A percentile compares a stretch with the other conserved stretches of the same genome.
These are phyloP conservation scores for Monosporozyma siamensis DNA, from an alignment of 805 yeast genomes.

Conservation along the genomic window DNA sequence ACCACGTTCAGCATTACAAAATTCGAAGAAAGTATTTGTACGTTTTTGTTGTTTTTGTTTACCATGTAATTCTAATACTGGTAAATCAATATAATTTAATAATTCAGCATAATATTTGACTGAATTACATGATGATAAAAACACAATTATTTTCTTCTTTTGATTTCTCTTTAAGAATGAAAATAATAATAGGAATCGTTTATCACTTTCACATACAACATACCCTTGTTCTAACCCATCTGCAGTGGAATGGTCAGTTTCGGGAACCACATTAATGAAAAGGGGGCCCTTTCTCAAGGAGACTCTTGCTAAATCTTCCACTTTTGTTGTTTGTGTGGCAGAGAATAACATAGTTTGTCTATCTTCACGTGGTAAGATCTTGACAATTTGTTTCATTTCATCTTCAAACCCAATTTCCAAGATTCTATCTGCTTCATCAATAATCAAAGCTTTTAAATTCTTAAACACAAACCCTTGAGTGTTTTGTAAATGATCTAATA, in stretches of 20 bases:
- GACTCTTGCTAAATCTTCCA: conserved; percentile 94
- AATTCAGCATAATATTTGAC: conserved; percentile 94
- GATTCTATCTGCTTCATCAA: conserved; percentile 98
- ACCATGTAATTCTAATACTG: conserved; percentile 93
- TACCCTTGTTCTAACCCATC: conserved; percentile 98
- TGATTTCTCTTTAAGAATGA: conserved; percentile 89
- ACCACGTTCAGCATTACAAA: conserved; percentile 94
- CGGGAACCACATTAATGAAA: conserved; percentile 87
- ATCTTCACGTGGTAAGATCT: conserved; percentile 82
- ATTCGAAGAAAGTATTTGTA: conserved; percentile 95
- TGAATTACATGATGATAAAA: conserved; percentile 91
- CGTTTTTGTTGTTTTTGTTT: conserved; percentile 98
- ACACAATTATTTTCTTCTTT: conserved; percentile 88
- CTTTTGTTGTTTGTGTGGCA: conserved; percentile 99
- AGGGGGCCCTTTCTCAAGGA: conserved; percentile 89
- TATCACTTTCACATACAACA: conserved; percentile 94
- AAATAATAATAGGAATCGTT: conserved; percentile 79
- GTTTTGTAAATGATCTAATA: conserved; percentile 92
- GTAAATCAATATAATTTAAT: conserved; percentile 90
- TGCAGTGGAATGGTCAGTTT: conserved; percentile 78
- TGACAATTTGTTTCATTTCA: conserved; percentile 95
- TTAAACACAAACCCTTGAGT: conserved; percentile 90
- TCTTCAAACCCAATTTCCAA: conserved; percentile 97
- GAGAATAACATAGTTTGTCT: conserved; percentile 96
- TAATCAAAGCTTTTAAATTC: conserved; percentile 85